A percentile compares a stretch with the other conserved stretches of the same genome.
These are phyloP conservation scores for Salix arbutifolia DNA, from an alignment of 345 rosid species.

Conservation along the genomic window DNA sequence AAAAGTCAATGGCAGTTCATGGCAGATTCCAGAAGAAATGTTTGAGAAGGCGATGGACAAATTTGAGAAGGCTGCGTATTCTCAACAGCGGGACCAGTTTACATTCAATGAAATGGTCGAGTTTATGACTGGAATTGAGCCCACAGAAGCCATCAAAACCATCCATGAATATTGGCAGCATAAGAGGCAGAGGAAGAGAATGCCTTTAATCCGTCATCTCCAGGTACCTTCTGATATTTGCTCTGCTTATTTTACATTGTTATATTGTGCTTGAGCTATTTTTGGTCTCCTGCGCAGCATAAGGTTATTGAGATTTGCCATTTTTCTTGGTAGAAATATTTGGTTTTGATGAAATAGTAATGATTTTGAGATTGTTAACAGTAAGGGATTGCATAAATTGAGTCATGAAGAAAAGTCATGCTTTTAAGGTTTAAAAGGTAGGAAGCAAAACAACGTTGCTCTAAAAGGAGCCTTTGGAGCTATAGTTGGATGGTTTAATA, in stretches of 20 bases:
- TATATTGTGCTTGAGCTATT: not conserved
- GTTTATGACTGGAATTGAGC: conserved; percentile 50
- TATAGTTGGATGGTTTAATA: not conserved
- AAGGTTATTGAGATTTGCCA: not conserved
- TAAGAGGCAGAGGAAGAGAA: conserved; percentile 73
- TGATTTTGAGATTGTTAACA: not conserved
- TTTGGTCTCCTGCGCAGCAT: not conserved
- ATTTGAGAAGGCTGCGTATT: conserved; percentile 85
- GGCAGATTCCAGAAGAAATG: conserved; percentile 48
- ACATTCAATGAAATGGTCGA: conserved; percentile 62
- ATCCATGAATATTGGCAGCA: conserved; percentile 69
- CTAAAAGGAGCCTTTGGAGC: not conserved
- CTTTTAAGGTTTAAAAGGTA: not conserved
- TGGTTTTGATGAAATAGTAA: not conserved
- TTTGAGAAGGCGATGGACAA: conserved; percentile 81
- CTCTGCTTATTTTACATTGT: not conserved
- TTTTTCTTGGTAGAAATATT: not conserved
- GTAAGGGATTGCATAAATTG: no score
- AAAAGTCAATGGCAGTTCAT: conserved; percentile 28
- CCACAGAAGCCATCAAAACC: conserved; percentile 41
- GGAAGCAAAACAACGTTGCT: not conserved
- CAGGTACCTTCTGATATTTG: conserved; percentile 52
- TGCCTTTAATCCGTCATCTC: conserved; percentile 90
- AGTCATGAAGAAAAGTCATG: not conserved
- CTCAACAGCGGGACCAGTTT: conserved; percentile 63